phyloP scores from a whole-genome alignment of 2,329 filamentous ascomycete species.

The Scedosporium apiospermum region DNA sequence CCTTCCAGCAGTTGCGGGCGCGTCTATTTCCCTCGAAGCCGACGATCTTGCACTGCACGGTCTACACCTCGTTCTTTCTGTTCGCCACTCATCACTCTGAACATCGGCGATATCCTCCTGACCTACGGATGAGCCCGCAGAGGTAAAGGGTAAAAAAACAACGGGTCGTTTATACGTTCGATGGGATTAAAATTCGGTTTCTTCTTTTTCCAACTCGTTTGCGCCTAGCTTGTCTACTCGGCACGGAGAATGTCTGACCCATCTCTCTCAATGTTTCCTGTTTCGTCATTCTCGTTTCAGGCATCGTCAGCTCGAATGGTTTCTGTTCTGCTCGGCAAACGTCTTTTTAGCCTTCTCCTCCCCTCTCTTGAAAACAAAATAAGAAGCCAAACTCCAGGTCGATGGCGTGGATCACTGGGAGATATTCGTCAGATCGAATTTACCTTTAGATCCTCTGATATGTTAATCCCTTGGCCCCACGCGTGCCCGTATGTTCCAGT shows the following conservation, averaged over 20 bases:
- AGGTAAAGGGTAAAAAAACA: not conserved
- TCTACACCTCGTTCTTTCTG: not conserved
- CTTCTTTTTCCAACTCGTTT: not conserved
- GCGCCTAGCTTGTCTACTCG: not conserved
- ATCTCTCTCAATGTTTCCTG: not conserved
- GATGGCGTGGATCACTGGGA: not conserved
- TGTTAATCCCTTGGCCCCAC: not conserved
- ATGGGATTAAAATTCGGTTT: too few species aligned
- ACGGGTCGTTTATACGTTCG: too few species aligned
- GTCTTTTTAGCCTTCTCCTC: not conserved
- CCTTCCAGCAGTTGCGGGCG: not conserved
- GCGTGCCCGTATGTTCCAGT: not conserved
- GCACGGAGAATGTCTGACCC: not conserved
- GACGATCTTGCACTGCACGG: not conserved
- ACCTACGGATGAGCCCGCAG: not conserved
- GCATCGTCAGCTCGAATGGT: not conserved
- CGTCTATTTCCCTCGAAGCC: not conserved
- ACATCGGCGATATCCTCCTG: too few species aligned
- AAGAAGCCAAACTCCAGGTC: not conserved
- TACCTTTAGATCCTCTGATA: not conserved
- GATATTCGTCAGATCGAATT: not conserved
- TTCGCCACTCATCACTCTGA: not conserved
- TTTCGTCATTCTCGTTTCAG: not conserved
- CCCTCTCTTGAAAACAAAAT: not conserved
- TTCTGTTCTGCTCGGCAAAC: not conserved